A percentile compares a stretch with the other conserved stretches of the same genome.
These are phyloP conservation scores for Aschersonia sp. DNA, from an alignment of 2,329 filamentous ascomycete species.

Conservation along the genomic window DNA sequence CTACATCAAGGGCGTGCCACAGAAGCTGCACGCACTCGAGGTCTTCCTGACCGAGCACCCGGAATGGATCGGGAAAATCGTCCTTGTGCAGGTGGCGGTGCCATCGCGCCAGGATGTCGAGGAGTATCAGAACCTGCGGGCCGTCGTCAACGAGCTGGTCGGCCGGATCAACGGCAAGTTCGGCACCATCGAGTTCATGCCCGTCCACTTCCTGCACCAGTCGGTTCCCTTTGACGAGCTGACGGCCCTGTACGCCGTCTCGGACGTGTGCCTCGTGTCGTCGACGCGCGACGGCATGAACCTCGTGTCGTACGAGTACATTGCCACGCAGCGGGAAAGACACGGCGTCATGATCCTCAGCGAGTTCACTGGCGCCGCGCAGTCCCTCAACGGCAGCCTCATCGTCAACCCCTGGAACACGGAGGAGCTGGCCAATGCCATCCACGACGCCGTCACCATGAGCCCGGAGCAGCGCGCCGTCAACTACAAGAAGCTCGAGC, in stretches of 20 bases:
- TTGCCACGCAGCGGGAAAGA: slow-evolving; percentile 78
- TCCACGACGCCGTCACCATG: slow-evolving; percentile 96
- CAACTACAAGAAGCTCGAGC: slow-evolving; percentile 84
- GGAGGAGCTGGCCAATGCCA: slow-evolving; percentile 81
- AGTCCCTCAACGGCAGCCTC: slow-evolving; percentile 82
- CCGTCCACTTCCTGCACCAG: slow-evolving; percentile 96
- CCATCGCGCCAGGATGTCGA: slow-evolving; percentile 92
- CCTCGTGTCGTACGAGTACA: slow-evolving; percentile 95
- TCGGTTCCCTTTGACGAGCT: slow-evolving; percentile 91
- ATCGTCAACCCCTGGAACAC: slow-evolving; percentile 99
- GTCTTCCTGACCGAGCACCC: slow-evolving; percentile 95
- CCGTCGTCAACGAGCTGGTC: slow-evolving; percentile 91
- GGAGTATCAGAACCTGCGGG: slow-evolving; percentile 91
- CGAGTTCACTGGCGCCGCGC: slow-evolving; percentile 90
- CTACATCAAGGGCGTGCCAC: slow-evolving; percentile 97
- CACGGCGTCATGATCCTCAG: slow-evolving; percentile 92
- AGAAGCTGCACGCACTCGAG: slow-evolving; percentile 92
- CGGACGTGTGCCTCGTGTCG: slow-evolving; percentile 82
- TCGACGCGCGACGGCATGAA: slow-evolving; percentile 99
- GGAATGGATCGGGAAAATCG: slow-evolving; percentile 95
- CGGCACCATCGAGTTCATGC: slow-evolving; percentile 95
- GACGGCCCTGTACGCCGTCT: slow-evolving; percentile 81
- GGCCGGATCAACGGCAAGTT: slow-evolving; percentile 96
- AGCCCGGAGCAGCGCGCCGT: slow-evolving; percentile 70
- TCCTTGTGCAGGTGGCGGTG: slow-evolving; percentile 89